Base-by-base conservation (phyloP, 495 filamentous ascomycete species). In the Xanthoparmelia taractica region DNA sequence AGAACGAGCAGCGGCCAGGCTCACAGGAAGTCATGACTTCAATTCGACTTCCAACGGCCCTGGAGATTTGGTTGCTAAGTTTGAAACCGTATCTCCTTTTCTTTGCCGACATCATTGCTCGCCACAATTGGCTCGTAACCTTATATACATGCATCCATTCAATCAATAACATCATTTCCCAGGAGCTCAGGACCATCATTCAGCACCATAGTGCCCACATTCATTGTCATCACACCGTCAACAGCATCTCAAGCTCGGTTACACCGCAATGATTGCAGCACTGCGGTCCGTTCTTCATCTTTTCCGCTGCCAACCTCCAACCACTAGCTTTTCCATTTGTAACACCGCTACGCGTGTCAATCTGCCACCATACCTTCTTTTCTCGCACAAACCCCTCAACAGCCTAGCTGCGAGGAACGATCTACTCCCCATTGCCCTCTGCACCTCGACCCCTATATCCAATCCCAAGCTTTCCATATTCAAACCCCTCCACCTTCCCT, bases 401-500 rank as follows among this genome's bases (percentile, higher is more conserved):
- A 18, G 2, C 7, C 34, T 20, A 31, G 17, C 15, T 27, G 29
- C 15, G 20, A 20, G 31, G 13, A 15, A 36, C 17, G 2, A 15
- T 15, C 11, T 25, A 23, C 8, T 34, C 27, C 13, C 27, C 4
- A 20, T 8, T 34, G 1, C 25, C 58, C 3, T 17, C 20, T 11
- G 1, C 0, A 18, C 17, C 12, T 15, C 37, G 12, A 59, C 17
- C 58, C 27, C 4, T 34, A 5, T 25, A 5, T 25, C 0, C 25
- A 34, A 4, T 8, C 11, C 17, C 29, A 31, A 59, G 25, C 40
- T 34, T 3, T 34, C 4, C 23, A 11, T 13, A 0, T 11, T 62
- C 36, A 63, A 34, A 63, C 61, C 18, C 55, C 61, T 33, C 61
- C 61, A 6, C 61, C 61, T 34, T 57, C 52, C 55, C 61, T 45